These are phyloP conservation scores for Juglanconis oblonga DNA, from an alignment of 2,329 filamentous ascomycete species.

Conservation along the genomic window DNA sequence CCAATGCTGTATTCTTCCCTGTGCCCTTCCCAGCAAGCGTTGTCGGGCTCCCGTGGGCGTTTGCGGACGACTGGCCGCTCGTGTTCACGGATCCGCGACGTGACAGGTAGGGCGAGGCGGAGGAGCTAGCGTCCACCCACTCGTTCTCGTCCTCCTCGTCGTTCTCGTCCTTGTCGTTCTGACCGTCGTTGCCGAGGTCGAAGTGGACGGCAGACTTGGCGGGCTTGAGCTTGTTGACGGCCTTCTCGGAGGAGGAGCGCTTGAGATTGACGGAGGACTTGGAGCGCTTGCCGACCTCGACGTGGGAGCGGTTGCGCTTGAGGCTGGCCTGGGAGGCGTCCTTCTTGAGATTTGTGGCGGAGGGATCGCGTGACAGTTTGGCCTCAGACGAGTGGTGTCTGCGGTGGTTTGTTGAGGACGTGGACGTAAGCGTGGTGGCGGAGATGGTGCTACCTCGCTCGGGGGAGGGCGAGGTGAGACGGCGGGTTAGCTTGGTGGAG, in stretches of 20 bases:
- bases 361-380: slow-evolving; percentile 44
- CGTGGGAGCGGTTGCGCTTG: slow-evolving; percentile 60
- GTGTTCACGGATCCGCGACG: slow-evolving; percentile 48
- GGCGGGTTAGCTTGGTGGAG: slow-evolving; percentile 39
- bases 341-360: slow-evolving; percentile 45
- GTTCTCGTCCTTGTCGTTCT: slow-evolving; percentile 45
- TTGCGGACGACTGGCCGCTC: slow-evolving; percentile 46
- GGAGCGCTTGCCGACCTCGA: slow-evolving; percentile 50
- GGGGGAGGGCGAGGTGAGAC: slow-evolving; percentile 41
- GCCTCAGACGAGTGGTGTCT: slow-evolving; percentile 40
- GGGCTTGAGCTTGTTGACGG: slow-evolving; percentile 41
- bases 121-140: slow-evolving; percentile 66
- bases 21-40: slow-evolving; percentile 1
- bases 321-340: slow-evolving; percentile 53
- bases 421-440: slow-evolving; percentile 24
- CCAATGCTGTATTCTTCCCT: slow-evolving; percentile 16
- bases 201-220: slow-evolving; percentile 58
- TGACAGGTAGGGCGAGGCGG: slow-evolving; percentile 58
- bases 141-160: slow-evolving; percentile 54
- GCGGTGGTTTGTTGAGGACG: slow-evolving; percentile 35
- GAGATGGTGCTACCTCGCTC: slow-evolving; percentile 29
- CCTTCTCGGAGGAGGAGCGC: slow-evolving; percentile 49
- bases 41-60: slow-evolving; percentile 26
- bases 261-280: slow-evolving; percentile 53
- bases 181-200: slow-evolving; percentile 53